These are phyloP conservation scores for Conoideocrella luteorostrata DNA, from an alignment of 2,329 filamentous ascomycete species.

Conservation along the genomic window DNA sequence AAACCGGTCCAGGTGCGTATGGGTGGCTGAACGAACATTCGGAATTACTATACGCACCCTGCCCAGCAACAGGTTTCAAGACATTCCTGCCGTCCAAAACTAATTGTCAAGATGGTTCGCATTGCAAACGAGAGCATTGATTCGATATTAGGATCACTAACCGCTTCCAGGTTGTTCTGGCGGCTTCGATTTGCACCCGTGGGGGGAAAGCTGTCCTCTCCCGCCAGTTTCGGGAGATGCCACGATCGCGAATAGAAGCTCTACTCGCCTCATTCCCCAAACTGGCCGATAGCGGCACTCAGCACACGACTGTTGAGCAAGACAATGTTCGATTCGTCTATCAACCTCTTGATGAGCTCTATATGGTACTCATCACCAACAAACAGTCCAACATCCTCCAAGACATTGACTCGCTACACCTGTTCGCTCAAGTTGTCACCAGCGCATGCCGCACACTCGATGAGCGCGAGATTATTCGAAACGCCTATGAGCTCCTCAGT, in stretches of 20 bases:
- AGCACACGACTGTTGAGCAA: slow-evolving; percentile 97
- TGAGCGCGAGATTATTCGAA: slow-evolving; percentile 88
- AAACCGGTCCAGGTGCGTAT: too few species aligned
- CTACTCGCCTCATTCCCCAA: slow-evolving; percentile 96
- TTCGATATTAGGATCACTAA: slow-evolving; percentile 2
- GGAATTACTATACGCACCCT: slow-evolving; percentile 1
- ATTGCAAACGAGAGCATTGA: slow-evolving; percentile 4
- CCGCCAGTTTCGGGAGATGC: slow-evolving; percentile 96
- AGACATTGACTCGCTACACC: slow-evolving; percentile 95
- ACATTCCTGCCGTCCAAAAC: slow-evolving; percentile 9
- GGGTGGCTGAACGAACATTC: too few species aligned
- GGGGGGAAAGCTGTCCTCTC: slow-evolving; percentile 98
- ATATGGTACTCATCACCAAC: slow-evolving; percentile 99
- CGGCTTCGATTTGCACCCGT: slow-evolving; percentile 96
- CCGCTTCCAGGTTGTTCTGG: slow-evolving; percentile 76
- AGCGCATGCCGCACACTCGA: slow-evolving; percentile 95
- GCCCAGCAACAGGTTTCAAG: not conserved
- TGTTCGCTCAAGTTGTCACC: slow-evolving; percentile 95
- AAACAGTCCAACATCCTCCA: slow-evolving; percentile 98
- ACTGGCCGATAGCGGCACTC: slow-evolving; percentile 88
- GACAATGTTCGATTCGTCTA: slow-evolving; percentile 99
- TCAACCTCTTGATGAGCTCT: slow-evolving; percentile 96
- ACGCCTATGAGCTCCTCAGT: slow-evolving; percentile 92
- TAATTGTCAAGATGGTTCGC: slow-evolving; percentile 33
- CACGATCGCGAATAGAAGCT: slow-evolving; percentile 91